These are phyloP conservation scores for Monilinia vaccinii-corymbosi DNA, from an alignment of 2,329 filamentous ascomycete species.

Conservation along the genomic window DNA sequence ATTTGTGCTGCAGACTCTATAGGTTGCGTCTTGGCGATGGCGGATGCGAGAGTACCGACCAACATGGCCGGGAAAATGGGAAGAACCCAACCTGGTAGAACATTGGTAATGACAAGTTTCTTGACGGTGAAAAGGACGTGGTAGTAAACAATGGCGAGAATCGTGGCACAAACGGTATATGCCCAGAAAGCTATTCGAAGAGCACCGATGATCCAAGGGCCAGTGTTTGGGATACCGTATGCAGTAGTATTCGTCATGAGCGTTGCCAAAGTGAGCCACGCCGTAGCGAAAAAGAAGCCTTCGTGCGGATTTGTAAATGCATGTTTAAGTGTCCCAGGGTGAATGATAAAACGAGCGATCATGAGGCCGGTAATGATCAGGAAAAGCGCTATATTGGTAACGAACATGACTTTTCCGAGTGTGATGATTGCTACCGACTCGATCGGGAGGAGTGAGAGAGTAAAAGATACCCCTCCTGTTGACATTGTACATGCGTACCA, in stretches of 20 bases:
- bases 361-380: slow-evolving; percentile 44
- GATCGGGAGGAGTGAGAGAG: slow-evolving; percentile 51
- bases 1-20: slow-evolving; percentile 49
- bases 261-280: slow-evolving; percentile 59
- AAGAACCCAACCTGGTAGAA: slow-evolving; percentile 68
- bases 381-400: slow-evolving; percentile 61
- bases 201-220: slow-evolving; percentile 45
- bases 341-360: slow-evolving; percentile 50
- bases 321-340: slow-evolving; percentile 43
- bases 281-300: slow-evolving; percentile 63
- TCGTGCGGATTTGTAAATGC: slow-evolving; percentile 58
- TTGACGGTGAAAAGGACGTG: slow-evolving; percentile 47
- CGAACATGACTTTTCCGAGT: slow-evolving; percentile 61
- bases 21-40: slow-evolving; percentile 54
- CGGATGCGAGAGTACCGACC: slow-evolving; percentile 58
- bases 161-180: slow-evolving; percentile 52
- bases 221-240: slow-evolving; percentile 52
- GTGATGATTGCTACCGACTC: slow-evolving; percentile 46
- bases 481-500: slow-evolving; percentile 73
- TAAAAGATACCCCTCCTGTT: slow-evolving; percentile 59
- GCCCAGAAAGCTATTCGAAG: slow-evolving; percentile 61
- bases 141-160: slow-evolving; percentile 57
- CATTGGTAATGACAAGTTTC: slow-evolving; percentile 46
- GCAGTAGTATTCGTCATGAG: slow-evolving; percentile 57
- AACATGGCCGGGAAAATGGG: slow-evolving; percentile 70